Conservation (phyloP, 2,329 filamentous ascomycete species). For the Aspergillus hiratsukae region DNA sequence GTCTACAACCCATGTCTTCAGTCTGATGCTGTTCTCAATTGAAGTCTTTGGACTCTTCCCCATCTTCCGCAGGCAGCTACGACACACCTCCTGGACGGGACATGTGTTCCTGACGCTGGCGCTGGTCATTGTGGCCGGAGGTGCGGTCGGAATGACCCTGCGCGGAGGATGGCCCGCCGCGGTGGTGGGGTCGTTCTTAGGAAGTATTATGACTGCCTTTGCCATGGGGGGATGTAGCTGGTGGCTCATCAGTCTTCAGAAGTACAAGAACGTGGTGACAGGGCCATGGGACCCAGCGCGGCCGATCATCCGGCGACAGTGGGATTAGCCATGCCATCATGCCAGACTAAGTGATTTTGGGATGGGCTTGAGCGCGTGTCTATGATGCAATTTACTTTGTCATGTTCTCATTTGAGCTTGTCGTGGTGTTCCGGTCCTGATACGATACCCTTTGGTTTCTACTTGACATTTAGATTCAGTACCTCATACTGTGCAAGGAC, state of each 20-base stretch:
- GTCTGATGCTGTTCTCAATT: constrained; percentile 89
- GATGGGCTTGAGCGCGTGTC: not conserved
- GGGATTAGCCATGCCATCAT: constrained; percentile 36
- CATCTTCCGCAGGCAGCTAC: constrained; percentile 87
- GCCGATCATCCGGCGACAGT: constrained; percentile 51
- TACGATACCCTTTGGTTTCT: not conserved
- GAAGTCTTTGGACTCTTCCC: constrained; percentile 96
- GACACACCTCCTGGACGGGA: constrained; percentile 74
- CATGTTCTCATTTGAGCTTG: not conserved
- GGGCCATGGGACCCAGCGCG: constrained; percentile 96
- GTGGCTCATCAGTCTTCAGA: constrained; percentile 96
- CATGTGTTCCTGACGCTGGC: constrained; percentile 72
- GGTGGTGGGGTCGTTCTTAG: constrained; percentile 70
- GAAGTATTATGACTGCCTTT: constrained; percentile 67
- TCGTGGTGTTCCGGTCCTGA: not conserved
- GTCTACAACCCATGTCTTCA: constrained; percentile 90
- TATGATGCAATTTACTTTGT: not conserved
- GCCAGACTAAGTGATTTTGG: not conserved
- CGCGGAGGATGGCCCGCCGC: constrained; percentile 52
- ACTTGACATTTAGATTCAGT: not conserved
- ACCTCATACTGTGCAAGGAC: not conserved
- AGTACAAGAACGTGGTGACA: constrained; percentile 98
- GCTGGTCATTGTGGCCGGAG: constrained; percentile 74
- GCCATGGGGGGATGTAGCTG: constrained; percentile 92
- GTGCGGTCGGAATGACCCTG: constrained; percentile 64